Evolutionary conservation across 1,284 basidiomycete species (phyloP).

Genomic region (Moniliophthora roreri): DNA sequence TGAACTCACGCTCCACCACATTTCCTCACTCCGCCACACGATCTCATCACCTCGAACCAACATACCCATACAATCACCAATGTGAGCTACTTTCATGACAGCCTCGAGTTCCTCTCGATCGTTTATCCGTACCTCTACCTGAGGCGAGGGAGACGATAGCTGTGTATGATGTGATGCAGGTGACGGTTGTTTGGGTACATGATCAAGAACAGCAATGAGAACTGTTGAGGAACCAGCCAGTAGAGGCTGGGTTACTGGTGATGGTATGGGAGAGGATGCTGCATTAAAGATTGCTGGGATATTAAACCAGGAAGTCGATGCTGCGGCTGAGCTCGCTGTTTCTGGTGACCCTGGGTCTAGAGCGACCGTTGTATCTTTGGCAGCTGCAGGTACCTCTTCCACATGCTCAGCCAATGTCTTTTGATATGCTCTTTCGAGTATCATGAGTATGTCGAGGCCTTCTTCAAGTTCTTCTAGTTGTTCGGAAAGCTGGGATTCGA

Average conservation of each 20-base stretch:
- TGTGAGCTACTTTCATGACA: slow-evolving; percentile 85
- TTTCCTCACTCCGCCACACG: slow-evolving; percentile 88
- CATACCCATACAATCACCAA: slow-evolving; percentile 92
- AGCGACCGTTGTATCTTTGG: slow-evolving; percentile 13
- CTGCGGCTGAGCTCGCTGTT: slow-evolving; percentile 12
- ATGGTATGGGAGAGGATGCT: slow-evolving; percentile 14
- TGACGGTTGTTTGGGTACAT: slow-evolving; percentile 33
- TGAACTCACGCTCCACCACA: slow-evolving; percentile 80
- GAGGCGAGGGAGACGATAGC: slow-evolving; percentile 36
- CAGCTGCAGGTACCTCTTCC: neutral
- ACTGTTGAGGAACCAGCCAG: slow-evolving; percentile 69
- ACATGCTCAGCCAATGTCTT: slow-evolving; percentile 62
- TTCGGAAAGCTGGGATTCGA: slow-evolving; percentile 46
- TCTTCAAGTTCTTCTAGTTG: slow-evolving; percentile 62
- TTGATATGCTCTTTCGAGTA: slow-evolving; percentile 67
- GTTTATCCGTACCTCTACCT: slow-evolving; percentile 30
- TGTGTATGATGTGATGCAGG: slow-evolving; percentile 27
- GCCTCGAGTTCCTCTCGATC: slow-evolving; percentile 45
- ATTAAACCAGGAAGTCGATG: slow-evolving; percentile 4
- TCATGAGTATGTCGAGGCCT: slow-evolving; percentile 64
- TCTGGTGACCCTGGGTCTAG: slow-evolving; percentile 7
- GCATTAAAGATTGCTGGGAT: slow-evolving; percentile 9
- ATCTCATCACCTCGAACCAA: slow-evolving; percentile 78
- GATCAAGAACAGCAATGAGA: slow-evolving; percentile 64
- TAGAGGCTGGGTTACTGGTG: slow-evolving; percentile 32